Evolutionary conservation across 1,139 yeast species (phyloP).

Genomic region (Saccharomyces pastorianus): DNA sequence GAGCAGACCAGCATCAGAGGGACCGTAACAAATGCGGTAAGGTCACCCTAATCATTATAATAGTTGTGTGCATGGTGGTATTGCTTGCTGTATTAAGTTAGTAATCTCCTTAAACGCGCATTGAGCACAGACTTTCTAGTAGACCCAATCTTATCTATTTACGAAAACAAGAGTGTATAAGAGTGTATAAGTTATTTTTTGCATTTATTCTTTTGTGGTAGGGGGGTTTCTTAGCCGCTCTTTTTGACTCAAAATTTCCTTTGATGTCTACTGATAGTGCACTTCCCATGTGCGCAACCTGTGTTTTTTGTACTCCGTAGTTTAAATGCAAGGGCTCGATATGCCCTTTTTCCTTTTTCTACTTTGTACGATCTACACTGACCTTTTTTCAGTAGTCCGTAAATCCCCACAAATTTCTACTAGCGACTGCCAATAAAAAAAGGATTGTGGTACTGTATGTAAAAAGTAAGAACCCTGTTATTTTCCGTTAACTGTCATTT

Average conservation of each 20-base stretch:
- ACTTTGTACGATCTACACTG: not conserved
- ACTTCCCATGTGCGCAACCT: not conserved
- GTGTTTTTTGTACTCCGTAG: not conserved
- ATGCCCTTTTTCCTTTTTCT: not conserved
- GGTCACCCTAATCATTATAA: conserved; percentile 39
- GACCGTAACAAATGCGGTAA: conserved; percentile 68
- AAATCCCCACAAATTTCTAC: not conserved
- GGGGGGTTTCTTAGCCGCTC: not conserved
- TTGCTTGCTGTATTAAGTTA: conserved; percentile 36
- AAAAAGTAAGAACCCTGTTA: not conserved
- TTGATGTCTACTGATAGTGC: not conserved
- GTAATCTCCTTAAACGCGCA: not conserved
- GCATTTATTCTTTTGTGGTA: not conserved
- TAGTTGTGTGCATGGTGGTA: conserved; percentile 34
- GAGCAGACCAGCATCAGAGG: conserved; percentile 71
- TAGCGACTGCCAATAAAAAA: not conserved
- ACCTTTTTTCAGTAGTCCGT: not conserved
- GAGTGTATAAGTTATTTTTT: not conserved
- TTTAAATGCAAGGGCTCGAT: not conserved
- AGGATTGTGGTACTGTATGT: not conserved
- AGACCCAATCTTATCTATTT: not conserved
- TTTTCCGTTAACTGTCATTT: not conserved
- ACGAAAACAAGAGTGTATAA: not conserved
- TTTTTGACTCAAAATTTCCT: not conserved
- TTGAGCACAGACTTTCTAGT: not conserved